These are phyloP conservation scores for Epipyxis sp. DNA, from an alignment of 108 stramenopile genomes.

Conservation along the genomic window DNA sequence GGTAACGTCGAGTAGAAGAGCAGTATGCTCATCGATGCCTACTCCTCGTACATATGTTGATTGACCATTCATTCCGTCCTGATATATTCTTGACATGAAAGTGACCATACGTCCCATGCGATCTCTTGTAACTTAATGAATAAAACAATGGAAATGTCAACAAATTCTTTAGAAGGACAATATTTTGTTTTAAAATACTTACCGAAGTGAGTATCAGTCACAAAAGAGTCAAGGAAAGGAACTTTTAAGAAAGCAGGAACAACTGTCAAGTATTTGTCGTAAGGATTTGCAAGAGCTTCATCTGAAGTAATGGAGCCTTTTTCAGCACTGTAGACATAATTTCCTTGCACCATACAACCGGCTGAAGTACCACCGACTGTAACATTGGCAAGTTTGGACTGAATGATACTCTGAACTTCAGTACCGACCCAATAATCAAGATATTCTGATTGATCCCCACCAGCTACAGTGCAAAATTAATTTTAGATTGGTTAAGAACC, in stretches of 20 bases:
- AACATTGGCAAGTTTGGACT: not conserved
- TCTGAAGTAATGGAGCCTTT: conserved; percentile 7
- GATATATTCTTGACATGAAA: not conserved
- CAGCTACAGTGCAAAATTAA: too few species aligned
- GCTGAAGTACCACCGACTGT: conserved; percentile 29
- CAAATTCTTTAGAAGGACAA: not conserved
- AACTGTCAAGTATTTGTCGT: not conserved
- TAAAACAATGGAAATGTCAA: not conserved
- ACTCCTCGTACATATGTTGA: not conserved
- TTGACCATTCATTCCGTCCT: not conserved
- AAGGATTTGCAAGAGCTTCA: conserved; percentile 32
- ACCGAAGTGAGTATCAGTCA: conserved; percentile 30
- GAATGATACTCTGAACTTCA: not conserved
- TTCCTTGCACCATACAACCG: conserved; percentile 16
- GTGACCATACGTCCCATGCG: conserved; percentile 28
- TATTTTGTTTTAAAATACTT: too few species aligned
- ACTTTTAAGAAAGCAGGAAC: not conserved
- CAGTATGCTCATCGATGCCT: conserved; percentile 29
- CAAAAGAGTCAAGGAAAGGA: conserved; percentile 15
- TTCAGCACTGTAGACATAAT: conserved; percentile 4
- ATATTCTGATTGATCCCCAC: conserved; percentile 27
- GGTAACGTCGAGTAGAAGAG: conserved; percentile 5
- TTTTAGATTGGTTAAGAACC: too few species aligned
- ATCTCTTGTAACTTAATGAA: conserved; percentile 12
- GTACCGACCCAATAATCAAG: conserved; percentile 6